Evolutionary conservation across 768 basidiomycete genomes (phyloP), one percentile per base, ranked within the genome.

Genomic region (Pulveroboletus sp.): DNA sequence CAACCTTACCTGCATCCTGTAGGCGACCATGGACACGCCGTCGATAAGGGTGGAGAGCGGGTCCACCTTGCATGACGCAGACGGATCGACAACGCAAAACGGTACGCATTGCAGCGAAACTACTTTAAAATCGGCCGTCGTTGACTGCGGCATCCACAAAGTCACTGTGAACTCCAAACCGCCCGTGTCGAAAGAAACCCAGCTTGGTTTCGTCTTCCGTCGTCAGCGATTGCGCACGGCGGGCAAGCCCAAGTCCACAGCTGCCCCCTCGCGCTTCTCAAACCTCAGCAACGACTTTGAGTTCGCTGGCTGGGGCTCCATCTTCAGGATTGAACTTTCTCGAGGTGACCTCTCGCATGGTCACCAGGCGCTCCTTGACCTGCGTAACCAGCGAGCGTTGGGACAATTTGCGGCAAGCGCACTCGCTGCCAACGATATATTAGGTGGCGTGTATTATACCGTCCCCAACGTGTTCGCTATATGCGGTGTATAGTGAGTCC

Each of bases 281-380:
- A 76, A 84, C 54, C 74, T 87, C 33, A 66, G 76, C 12, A 78
- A 80, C 57, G 75, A 80, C 35, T 85, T 85, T 52, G 83, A 86
- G 57, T 89, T 88, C 56, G 79, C 86, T 1, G 85, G 85, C 4
- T 86, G 85, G 83, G 85, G 84, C 2, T 74, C 78, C 6, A 61
- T 80, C 15, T 65, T 67, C 6, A 70, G 72, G 49, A 56, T 86
- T 1, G 70, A 71, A 17, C 71, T 88, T 10, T 64, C 69, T 0
- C 52, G 48, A 1, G 71, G 76, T 5, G 79, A 85, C 40, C 57
- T 70, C 39, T 47, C 57, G 3, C 50, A 63, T 46, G 43, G 82
- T 60, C 31, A 65, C 58, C 28, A 62, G 49, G 39, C 64, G 55
- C 32, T 69, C 71, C 15, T 60, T 63, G 46, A 54, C 41, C 44